Conservation (phyloP, 23 red algal species). For the Gracilaria gracilis region DNA sequence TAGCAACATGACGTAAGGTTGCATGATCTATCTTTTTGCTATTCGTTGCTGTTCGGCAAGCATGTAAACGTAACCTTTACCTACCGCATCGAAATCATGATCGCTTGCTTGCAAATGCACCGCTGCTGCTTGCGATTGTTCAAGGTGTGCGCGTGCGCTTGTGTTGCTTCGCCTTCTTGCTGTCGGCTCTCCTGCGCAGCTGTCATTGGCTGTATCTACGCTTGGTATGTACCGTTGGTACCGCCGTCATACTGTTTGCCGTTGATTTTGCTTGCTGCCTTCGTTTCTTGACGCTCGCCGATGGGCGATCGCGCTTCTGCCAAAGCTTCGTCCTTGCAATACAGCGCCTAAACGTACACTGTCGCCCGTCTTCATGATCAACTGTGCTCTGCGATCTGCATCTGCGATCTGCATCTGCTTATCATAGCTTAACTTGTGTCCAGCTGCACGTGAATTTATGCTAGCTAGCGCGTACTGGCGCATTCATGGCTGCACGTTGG, state of each 20-base stretch:
- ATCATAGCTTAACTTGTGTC: neutral
- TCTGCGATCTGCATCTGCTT: neutral
- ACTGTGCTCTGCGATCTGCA: neutral
- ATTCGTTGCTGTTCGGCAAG: too few relatives aligned
- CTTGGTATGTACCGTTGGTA: too few relatives aligned
- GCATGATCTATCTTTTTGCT: too few relatives aligned
- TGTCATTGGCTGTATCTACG: too few relatives aligned
- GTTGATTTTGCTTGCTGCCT: too few relatives aligned
- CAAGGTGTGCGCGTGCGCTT: too few relatives aligned
- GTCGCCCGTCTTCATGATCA: neutral
- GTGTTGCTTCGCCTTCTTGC: too few relatives aligned
- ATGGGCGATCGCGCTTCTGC: too few relatives aligned
- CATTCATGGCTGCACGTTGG: neutral
- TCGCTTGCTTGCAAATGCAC: neutral
- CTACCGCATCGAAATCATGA: too few relatives aligned
- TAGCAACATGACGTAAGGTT: neutral
- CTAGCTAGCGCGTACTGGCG: neutral
- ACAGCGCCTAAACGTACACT: neutral
- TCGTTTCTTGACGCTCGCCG: neutral
- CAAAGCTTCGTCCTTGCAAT: neutral
- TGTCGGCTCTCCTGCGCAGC: too few relatives aligned
- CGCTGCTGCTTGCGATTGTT: neutral
- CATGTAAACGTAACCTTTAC: too few relatives aligned
- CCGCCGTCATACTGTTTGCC: too few relatives aligned
- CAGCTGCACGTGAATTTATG: neutral